phyloP scores from a whole-genome alignment of 345 rosid genomes.

The Aurinia saxatilis region DNA sequence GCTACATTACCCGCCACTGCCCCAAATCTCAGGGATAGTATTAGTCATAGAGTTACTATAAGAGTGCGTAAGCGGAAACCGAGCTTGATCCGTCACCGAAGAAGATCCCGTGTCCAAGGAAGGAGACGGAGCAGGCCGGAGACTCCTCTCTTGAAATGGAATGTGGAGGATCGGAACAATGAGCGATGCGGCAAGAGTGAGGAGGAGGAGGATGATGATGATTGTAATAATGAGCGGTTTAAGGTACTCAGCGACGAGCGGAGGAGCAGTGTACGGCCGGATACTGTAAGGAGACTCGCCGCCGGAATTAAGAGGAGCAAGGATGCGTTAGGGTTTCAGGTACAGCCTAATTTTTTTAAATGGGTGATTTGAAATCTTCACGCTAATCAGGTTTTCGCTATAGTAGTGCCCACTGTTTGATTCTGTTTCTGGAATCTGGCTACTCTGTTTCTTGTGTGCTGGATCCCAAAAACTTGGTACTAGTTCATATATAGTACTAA shows the following conservation, averaged over 20 bases:
- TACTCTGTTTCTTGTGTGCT: constrained; percentile 11
- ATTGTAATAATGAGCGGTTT: constrained; percentile 11
- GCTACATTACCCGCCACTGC: constrained; percentile 29
- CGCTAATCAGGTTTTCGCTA: no score
- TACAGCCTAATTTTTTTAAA: no score
- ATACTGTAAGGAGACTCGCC: constrained; percentile 79
- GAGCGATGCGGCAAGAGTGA: constrained; percentile 19
- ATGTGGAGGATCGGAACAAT: constrained; percentile 38
- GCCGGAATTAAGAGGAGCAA: constrained; percentile 63
- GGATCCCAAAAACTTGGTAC: background rate
- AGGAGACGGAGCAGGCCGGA: constrained; percentile 53
- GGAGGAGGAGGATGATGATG: constrained; percentile 25
- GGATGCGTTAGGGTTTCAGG: constrained; percentile 53
- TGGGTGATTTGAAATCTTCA: no score
- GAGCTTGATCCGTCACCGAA: constrained; percentile 34
- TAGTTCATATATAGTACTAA: background rate
- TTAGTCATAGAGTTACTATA: background rate
- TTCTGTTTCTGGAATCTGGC: background rate
- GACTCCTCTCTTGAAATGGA: constrained; percentile 57
- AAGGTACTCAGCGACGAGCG: constrained; percentile 26
- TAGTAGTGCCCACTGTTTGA: background rate
- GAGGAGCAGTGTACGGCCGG: constrained; percentile 11
- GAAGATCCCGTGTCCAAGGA: constrained; percentile 33
- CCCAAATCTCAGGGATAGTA: constrained; percentile 42
- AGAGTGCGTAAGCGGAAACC: constrained; percentile 37